These are phyloP conservation scores for Acacia confusa DNA, from an alignment of 306 rosid genomes.

Conservation along the genomic window DNA sequence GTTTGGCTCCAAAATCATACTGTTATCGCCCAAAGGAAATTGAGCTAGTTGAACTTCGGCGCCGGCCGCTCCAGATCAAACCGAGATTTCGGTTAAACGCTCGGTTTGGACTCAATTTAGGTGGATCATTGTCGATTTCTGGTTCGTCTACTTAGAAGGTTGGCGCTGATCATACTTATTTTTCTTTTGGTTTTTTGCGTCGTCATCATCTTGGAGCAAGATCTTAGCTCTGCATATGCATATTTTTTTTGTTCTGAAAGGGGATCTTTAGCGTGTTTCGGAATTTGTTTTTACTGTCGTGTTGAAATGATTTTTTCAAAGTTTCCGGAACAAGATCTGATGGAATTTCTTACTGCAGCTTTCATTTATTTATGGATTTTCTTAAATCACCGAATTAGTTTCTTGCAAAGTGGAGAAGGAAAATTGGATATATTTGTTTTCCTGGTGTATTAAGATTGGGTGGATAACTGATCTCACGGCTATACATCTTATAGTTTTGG, in stretches of 20 bases:
- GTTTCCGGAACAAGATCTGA: slow-evolving; percentile 49
- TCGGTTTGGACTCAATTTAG: slow-evolving; percentile 41
- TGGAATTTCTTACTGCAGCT: neutral
- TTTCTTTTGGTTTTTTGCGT: neutral
- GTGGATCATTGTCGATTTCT: slow-evolving; percentile 31
- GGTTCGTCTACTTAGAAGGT: slow-evolving; percentile 18
- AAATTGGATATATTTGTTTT: neutral
- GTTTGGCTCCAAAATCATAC: neutral
- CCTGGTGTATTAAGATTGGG: neutral
- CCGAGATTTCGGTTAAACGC: slow-evolving; percentile 43
- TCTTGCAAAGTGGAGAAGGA: neutral
- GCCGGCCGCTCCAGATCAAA: slow-evolving; percentile 50
- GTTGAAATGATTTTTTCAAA: neutral
- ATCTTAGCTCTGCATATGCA: slow-evolving; percentile 45
- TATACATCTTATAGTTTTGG: neutral
- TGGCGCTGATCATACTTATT: neutral
- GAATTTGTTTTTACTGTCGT: neutral
- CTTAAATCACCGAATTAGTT: neutral
- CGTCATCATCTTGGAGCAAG: slow-evolving; percentile 26
- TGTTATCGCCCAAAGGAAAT: neutral
- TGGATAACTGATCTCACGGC: neutral
- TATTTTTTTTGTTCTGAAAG: neutral
- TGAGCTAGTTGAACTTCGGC: slow-evolving; percentile 19
- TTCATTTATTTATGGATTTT: neutral
- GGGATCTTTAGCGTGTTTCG: slow-evolving; percentile 29